Conservation (phyloP, 2,329 filamentous ascomycete genomes). For the Neurospora sp. region DNA sequence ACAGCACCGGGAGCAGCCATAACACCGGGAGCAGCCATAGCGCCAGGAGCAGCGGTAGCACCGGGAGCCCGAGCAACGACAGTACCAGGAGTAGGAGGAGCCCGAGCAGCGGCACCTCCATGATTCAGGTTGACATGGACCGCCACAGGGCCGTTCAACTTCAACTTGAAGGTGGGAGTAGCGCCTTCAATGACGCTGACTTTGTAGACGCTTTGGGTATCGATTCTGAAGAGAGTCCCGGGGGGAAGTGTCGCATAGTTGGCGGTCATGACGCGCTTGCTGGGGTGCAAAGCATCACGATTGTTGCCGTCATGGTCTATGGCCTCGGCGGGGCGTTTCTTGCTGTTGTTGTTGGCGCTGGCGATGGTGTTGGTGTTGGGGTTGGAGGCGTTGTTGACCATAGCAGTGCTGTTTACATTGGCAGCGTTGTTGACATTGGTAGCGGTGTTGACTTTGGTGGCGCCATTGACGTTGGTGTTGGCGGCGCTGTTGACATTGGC, state of each 20-base stretch:
- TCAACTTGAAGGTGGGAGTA: background rate
- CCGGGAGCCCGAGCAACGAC: background rate
- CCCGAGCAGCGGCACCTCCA: background rate
- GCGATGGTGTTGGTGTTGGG: background rate
- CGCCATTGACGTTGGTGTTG: background rate
- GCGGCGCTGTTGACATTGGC: too few relatives aligned
- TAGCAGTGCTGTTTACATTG: background rate
- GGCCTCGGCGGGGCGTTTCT: background rate
- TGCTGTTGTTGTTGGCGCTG: background rate
- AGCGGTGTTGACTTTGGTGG: background rate
- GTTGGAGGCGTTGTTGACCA: background rate
- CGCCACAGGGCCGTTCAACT: background rate
- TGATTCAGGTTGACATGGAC: background rate
- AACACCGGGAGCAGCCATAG: too few relatives aligned
- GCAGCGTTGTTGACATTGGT: background rate
- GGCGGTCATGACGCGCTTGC: background rate
- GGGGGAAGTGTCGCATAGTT: background rate
- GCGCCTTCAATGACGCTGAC: background rate
- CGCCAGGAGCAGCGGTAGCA: fast-evolving
- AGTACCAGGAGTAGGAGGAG: background rate
- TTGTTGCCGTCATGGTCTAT: background rate
- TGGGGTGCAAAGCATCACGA: background rate
- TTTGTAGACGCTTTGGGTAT: background rate
- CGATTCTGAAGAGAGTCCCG: background rate
- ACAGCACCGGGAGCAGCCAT: background rate